Base-by-base conservation (phyloP, 2,329 filamentous ascomycete genomes). In the Microdochium paspali region DNA sequence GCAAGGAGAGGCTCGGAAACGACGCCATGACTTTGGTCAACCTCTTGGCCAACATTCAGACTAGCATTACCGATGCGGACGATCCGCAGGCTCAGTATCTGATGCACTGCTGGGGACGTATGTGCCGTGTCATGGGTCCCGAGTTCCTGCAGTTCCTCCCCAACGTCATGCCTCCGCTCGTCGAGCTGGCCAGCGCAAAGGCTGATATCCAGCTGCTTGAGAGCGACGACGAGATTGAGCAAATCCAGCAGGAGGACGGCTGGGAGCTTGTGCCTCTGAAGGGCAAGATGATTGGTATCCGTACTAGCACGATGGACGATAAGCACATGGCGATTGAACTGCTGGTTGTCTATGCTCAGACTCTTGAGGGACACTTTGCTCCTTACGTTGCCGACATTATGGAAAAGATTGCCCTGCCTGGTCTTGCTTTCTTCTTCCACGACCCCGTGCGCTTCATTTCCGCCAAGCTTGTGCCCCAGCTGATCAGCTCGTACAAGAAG, bases 251-350 rank as follows among this genome's bases (percentile, higher is more conserved):
- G 59, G 91, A 97, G 59, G 91, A 96, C 49, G 91, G 91, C 40
- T 98, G 93, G 93, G 93, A 98, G 66, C 76, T 98, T 55, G 90
- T 98, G 15, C 93, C 93, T 9, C 77, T 98, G 48, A 95, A 95
- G 69, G 93, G 93, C 55, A 97, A 97, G 73, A 88, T 95, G 67
- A 96, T 98, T 60, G 93, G 93, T 54, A 98, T 98, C 70, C 90
- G 90, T 71, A 98, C 93, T 7, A 95, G 89, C 64, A 88, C 87
- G 10, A 84, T 98, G 66, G 93, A 98, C 59, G 93, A 98, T 69
- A 98, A 98, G 74, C 90, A 97, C 66, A 96, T 95, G 79, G 93
- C 93, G n/a, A 97, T 98, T 54, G 93, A 98, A 68, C 81, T 98
- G 46, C 85, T 98, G 51, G 90, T 95, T 44, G 91, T 98, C 52